Conservation (phyloP, 495 filamentous ascomycete species). For the Aspergillus heteromorphus region DNA sequence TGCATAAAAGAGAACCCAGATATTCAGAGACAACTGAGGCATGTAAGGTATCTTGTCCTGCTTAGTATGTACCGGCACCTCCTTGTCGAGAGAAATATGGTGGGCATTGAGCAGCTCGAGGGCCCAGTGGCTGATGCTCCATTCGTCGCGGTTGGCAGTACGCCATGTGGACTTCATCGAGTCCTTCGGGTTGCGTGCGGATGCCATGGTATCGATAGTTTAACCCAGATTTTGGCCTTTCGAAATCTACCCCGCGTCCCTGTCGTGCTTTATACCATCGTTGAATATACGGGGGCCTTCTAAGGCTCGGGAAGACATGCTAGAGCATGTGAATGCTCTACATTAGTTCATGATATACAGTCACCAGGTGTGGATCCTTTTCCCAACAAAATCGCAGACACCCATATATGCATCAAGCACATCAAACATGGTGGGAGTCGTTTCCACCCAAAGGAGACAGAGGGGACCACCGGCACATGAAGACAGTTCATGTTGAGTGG, state of each 20-base stretch:
- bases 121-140: constrained; percentile 32
- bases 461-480: constrained; percentile 1
- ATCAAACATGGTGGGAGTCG: background rate
- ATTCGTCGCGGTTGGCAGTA: constrained; percentile 24
- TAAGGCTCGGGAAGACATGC: constrained; percentile 5
- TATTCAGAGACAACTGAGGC: constrained; percentile 34
- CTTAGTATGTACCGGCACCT: constrained; percentile 33
- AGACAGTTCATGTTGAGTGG: background rate
- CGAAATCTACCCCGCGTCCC: background rate
- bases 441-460: background rate
- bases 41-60: constrained; percentile 34
- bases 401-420: background rate
- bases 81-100: constrained; percentile 26
- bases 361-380: constrained; percentile 5
- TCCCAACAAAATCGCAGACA: constrained; percentile 7
- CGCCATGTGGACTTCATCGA: constrained; percentile 44
- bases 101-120: constrained; percentile 33
- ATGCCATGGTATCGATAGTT: constrained; percentile 13
- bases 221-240: background rate
- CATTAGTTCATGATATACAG: background rate
- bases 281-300: background rate
- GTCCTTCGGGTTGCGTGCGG: constrained; percentile 31
- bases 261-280: constrained; percentile 3
- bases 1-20: constrained; percentile 36
- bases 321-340: background rate